Conservation (phyloP, 2,329 filamentous ascomycete species). For the Paracoccidioides lutzii region DNA sequence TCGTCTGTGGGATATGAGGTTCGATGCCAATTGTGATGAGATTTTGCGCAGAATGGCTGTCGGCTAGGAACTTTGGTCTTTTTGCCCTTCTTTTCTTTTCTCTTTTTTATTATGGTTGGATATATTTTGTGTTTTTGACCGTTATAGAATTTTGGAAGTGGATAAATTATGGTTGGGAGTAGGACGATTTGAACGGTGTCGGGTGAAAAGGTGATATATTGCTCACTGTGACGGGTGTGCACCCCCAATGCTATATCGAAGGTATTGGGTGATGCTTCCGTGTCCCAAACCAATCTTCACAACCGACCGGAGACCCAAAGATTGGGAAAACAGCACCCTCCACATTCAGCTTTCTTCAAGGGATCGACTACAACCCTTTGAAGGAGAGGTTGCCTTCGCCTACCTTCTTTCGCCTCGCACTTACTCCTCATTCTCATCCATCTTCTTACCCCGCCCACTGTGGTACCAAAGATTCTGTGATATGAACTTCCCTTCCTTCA, state of each 20-base stretch:
- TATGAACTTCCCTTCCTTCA: neutral
- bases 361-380: neutral
- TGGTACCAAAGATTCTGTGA: neutral
- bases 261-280: too few relatives aligned
- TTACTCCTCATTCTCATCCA: neutral
- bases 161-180: neutral
- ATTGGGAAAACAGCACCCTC: neutral
- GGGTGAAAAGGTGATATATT: neutral
- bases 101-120: neutral
- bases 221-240: too few relatives aligned
- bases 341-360: neutral
- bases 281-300: neutral
- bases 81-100: neutral
- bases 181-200: neutral
- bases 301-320: neutral
- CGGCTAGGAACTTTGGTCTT: neutral
- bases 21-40: constrained; percentile 90
- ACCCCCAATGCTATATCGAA: too few relatives aligned
- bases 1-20: constrained; percentile 80
- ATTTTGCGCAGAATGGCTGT: constrained; percentile 34
- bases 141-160: neutral
- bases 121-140: neutral
- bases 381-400: neutral
- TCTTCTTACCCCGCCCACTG: neutral
- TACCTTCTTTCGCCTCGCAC: neutral